phyloP scores from a whole-genome alignment of 345 rosid species.

The Raphanus raphanistrum region DNA sequence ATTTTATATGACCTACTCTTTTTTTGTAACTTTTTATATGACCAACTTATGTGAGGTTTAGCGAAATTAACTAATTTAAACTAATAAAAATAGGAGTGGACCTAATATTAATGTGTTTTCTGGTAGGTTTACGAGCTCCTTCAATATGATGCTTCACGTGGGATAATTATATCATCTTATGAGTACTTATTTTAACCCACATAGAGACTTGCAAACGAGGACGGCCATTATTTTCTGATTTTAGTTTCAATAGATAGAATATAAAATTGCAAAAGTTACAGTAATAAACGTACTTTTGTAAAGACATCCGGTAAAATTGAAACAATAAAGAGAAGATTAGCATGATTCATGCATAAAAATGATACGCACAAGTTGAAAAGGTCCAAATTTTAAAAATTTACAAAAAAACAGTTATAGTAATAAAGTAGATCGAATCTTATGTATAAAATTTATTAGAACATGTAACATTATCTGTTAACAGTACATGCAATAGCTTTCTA shows the following conservation, averaged over 20 bases:
- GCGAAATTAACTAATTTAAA: slow-evolving; percentile 26
- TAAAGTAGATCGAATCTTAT: background rate
- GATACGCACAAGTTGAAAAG: too few relatives aligned
- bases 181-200: background rate
- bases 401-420: too few relatives aligned
- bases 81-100: slow-evolving; percentile 11
- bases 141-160: slow-evolving; percentile 16
- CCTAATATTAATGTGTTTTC: slow-evolving; percentile 23
- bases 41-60: slow-evolving; percentile 25
- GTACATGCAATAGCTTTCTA: background rate
- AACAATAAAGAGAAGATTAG: too few relatives aligned
- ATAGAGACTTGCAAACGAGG: background rate
- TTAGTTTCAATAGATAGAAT: background rate
- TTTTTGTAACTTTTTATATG: background rate
- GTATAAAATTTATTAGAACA: background rate
- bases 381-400: too few relatives aligned
- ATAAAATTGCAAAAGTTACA: background rate
- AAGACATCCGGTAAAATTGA: too few relatives aligned
- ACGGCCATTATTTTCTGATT: background rate
- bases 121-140: slow-evolving; percentile 2
- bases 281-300: background rate
- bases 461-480: background rate
- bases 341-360: too few relatives aligned
- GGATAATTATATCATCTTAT: slow-evolving; percentile 12
- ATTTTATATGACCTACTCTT: background rate